Evolutionary conservation across 1,284 basidiomycete species (phyloP), one percentile per base, ranked within the genome.

Genomic region (Rhizoctonia solani): DNA sequence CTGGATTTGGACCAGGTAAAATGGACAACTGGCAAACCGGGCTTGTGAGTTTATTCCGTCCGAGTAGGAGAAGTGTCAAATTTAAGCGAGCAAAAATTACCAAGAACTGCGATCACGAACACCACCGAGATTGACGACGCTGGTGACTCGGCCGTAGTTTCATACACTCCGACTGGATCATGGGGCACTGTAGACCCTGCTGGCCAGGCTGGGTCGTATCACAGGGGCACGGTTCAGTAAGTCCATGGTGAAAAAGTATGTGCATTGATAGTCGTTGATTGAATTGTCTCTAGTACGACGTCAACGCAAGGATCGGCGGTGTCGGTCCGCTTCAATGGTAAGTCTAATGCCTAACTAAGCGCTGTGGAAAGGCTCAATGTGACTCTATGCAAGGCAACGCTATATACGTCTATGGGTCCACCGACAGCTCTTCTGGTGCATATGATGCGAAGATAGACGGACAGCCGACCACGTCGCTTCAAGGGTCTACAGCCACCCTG

Each of bases 101-200:
- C 21, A 9, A 61, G 56, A 14, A n/a, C 42, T 3, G 47, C 56
- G 6, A 61, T 61, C 14, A 61, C 56, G 14, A 61, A 61, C 32
- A 30, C 56, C 13, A 61, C 56, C 27, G 23, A 49, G 56, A 61
- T 61, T 21, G 56, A 61, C 30, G 56, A 61, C 30, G 56, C 56
- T 8, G 56, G 50, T 46, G 6, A 16, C 8, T 49, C 56, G 19
- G 55, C 37, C 13, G 27, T 46, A 19, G 56, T 61, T 11, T 49
- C 44, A 27, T 61, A 61, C 32, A 47, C 56, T 21, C 56, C 56
- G 14, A n/a, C 56, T n/a, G 56, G 23, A n/a, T 49, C 42, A 14
- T 61, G 56, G 56, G 19, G 41, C 5, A 16, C 30, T 14, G 16
- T 13, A 30, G 56, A 61, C 39, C 25, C 56, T 32, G 50, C 46